A percentile compares a stretch with the other conserved stretches of the same genome.
Conservation (phyloP, 176 grass and related monocot genomes). For the Triticum aestivum region DNA sequence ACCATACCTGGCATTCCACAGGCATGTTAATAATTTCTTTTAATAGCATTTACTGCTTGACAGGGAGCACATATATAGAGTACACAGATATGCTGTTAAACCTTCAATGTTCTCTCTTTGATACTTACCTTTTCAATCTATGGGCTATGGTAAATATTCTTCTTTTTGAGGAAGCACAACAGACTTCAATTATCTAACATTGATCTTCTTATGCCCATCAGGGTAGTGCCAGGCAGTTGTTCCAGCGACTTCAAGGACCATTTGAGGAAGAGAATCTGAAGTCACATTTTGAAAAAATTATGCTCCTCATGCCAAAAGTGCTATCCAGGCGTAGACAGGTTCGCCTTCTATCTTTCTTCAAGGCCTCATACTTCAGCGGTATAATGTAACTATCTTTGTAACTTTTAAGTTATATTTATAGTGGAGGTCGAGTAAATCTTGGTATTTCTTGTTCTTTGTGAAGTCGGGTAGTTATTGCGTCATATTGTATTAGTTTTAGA, state of each 20-base stretch:
- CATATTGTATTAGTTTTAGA: not conserved
- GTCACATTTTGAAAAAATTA: slow-evolving; percentile 92
- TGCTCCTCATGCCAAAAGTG: slow-evolving; percentile 63
- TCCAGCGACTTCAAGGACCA: slow-evolving; percentile 89
- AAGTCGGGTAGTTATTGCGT: slow-evolving; percentile 5
- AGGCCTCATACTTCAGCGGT: not conserved
- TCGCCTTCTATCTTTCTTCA: slow-evolving; percentile 27
- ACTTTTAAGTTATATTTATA: not conserved
- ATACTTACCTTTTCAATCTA: not conserved
- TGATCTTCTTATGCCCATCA: slow-evolving; percentile 40
- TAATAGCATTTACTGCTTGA: slow-evolving; percentile 13
- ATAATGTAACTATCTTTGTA: not conserved
- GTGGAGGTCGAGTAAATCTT: not conserved
- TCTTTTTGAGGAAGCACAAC: not conserved
- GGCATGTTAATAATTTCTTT: slow-evolving; percentile 32
- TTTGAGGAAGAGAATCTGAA: slow-evolving; percentile 85
- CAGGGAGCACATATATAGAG: not conserved
- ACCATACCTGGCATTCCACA: slow-evolving; percentile 58
- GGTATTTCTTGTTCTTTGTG: slow-evolving; percentile 15
- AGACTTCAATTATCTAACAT: not conserved
- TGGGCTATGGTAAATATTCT: not conserved
- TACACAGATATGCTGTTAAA: slow-evolving; percentile 19
- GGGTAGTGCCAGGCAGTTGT: slow-evolving; percentile 88
- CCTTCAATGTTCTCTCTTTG: not conserved
- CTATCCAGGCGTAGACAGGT: slow-evolving; percentile 70